phyloP scores from a whole-genome alignment of 441 rosid genomes.

The Adansonia grandidieri region DNA sequence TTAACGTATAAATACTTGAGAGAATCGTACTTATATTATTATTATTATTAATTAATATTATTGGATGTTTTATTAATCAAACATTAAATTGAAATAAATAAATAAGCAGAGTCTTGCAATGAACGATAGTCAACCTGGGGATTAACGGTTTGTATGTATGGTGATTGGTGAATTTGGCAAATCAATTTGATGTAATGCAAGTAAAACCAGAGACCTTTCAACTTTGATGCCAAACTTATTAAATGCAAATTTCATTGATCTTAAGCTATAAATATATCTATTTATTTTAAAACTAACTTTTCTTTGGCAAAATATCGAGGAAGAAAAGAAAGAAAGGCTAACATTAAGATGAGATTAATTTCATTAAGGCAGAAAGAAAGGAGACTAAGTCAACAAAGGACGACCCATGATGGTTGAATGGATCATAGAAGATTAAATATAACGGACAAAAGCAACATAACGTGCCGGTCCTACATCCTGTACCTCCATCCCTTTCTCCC shows the following conservation, averaged over 20 bases:
- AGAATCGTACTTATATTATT: neutral
- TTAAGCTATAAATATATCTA: neutral
- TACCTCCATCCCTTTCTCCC: neutral
- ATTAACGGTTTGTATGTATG: neutral
- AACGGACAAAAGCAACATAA: too few species aligned
- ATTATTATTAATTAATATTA: neutral
- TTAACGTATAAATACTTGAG: neutral
- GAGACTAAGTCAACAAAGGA: slow-evolving; percentile 8
- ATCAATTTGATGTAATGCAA: neutral
- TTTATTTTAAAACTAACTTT: too few species aligned
- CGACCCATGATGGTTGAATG: neutral
- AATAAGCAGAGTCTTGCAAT: neutral
- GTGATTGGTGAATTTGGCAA: neutral
- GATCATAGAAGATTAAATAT: too few species aligned
- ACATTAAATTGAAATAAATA: neutral
- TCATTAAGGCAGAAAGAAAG: neutral
- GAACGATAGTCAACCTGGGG: neutral
- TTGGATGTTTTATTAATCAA: neutral
- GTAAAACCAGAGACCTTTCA: neutral
- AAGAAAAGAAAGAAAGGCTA: too few species aligned
- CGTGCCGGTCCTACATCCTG: too few species aligned
- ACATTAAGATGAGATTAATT: too few species aligned
- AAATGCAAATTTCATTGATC: too few species aligned
- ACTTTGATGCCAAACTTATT: too few species aligned
- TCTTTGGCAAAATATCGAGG: too few species aligned